Evolutionary conservation across 169 alveolate genomes (phyloP).

Genomic region (Condylostoma magnum): DNA sequence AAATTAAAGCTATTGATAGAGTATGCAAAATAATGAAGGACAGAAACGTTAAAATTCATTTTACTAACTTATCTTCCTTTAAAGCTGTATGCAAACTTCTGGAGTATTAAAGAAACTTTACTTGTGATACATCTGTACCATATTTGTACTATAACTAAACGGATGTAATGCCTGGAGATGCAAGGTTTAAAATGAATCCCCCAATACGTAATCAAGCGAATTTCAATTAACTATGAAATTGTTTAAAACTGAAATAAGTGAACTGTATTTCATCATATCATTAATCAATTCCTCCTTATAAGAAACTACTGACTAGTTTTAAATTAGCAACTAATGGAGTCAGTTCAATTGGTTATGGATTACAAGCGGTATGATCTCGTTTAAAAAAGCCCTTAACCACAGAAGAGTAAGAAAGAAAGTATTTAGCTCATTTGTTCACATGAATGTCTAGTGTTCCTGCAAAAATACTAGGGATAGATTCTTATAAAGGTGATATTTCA

Average conservation of each 20-base stretch:
- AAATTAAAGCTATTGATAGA: slow-evolving; percentile 3
- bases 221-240: neutral
- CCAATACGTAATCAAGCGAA: slow-evolving; percentile 11
- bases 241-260: neutral
- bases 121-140: slow-evolving; percentile 27
- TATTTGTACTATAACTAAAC: neutral
- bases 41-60: neutral
- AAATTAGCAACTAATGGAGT: slow-evolving; percentile 17
- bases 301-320: neutral
- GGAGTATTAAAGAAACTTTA: neutral
- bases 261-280: slow-evolving; percentile 17
- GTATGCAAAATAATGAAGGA: neutral
- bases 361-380: slow-evolving; percentile 7
- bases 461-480: slow-evolving; percentile 2
- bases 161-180: slow-evolving; percentile 25
- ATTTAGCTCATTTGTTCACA: neutral
- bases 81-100: neutral
- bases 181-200: slow-evolving; percentile 15
- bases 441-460: neutral
- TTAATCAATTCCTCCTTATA: slow-evolving; percentile 3
- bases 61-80: neutral
- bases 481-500: neutral
- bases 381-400: neutral
- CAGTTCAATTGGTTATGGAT: neutral
- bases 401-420: slow-evolving; percentile 1